These are phyloP conservation scores for Penicillium sp. DNA, from an alignment of 2,329 filamentous ascomycete genomes.

Conservation along the genomic window DNA sequence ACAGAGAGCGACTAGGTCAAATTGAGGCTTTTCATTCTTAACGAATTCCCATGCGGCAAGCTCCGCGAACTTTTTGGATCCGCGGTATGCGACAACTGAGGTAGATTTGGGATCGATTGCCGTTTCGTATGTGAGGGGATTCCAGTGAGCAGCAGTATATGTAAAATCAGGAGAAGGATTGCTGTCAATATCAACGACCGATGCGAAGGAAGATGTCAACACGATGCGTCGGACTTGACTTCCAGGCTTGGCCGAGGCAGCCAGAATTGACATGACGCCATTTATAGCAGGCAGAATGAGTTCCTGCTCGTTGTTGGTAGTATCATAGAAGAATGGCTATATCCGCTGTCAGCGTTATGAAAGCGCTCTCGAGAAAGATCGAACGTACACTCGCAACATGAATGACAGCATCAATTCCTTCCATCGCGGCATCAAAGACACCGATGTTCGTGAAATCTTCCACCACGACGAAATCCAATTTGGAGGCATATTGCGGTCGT, in stretches of 20 bases:
- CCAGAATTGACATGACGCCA: slow-evolving; percentile 52
- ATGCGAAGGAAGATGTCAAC: slow-evolving; percentile 41
- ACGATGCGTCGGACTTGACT: slow-evolving; percentile 34
- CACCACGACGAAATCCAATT: slow-evolving; percentile 53
- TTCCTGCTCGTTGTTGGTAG: slow-evolving; percentile 52
- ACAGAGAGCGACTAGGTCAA: slow-evolving; percentile 54
- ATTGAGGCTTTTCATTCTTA: slow-evolving; percentile 34
- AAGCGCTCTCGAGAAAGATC: background rate
- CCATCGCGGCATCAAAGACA: slow-evolving; percentile 47
- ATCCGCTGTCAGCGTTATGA: background rate
- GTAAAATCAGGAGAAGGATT: slow-evolving; percentile 30
- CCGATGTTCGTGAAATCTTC: slow-evolving; percentile 50
- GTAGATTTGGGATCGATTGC: slow-evolving; percentile 27
- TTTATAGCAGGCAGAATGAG: slow-evolving; percentile 56
- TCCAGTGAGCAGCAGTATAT: slow-evolving; percentile 40
- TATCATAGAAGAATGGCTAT: slow-evolving; percentile 54
- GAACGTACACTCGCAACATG: slow-evolving; percentile 53
- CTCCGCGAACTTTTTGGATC: slow-evolving; percentile 43
- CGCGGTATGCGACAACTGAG: slow-evolving; percentile 40
- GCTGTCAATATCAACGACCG: slow-evolving; percentile 32
- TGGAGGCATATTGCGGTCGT: slow-evolving; percentile 42
- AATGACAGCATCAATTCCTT: slow-evolving; percentile 53
- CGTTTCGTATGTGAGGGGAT: slow-evolving; percentile 40
- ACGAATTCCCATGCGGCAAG: slow-evolving; percentile 43
- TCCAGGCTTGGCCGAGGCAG: slow-evolving; percentile 34